phyloP scores from a whole-genome alignment of 441 rosid genomes.

The Geranium incanum region DNA sequence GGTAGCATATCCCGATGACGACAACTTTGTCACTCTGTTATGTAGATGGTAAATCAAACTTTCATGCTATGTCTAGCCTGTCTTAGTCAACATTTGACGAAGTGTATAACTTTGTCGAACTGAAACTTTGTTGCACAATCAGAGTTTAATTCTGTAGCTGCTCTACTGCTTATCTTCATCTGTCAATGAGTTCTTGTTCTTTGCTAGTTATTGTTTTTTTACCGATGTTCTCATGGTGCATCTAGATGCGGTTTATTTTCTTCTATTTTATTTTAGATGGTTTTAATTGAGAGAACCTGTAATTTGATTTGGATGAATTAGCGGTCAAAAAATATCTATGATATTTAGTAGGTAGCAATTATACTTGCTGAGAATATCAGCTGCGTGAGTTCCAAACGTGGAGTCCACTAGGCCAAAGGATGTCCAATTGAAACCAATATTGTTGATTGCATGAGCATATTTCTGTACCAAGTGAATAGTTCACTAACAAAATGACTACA shows the following conservation, averaged over 20 bases:
- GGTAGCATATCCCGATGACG: constrained; percentile 1
- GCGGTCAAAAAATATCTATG: neutral
- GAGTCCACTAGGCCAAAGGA: neutral
- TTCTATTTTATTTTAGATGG: neutral
- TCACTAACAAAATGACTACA: neutral
- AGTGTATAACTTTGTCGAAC: constrained; percentile 9
- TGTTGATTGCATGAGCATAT: neutral
- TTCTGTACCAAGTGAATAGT: neutral
- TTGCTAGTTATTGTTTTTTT: constrained; percentile 2
- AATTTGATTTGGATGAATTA: neutral
- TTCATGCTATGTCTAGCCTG: neutral
- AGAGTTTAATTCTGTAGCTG: neutral
- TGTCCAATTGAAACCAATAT: neutral
- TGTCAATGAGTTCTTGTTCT: neutral
- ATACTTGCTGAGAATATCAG: neutral
- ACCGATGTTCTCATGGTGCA: neutral
- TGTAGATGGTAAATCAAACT: constrained; percentile 3
- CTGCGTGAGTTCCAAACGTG: neutral
- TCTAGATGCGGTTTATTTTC: neutral
- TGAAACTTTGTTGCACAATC: neutral
- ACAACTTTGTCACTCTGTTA: neutral
- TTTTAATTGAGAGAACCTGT: neutral
- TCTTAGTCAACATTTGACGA: neutral
- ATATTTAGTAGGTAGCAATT: neutral
- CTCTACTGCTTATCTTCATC: neutral